These are phyloP conservation scores for Bretschneidera sinensis DNA, from an alignment of 345 rosid genomes.

Conservation along the genomic window DNA sequence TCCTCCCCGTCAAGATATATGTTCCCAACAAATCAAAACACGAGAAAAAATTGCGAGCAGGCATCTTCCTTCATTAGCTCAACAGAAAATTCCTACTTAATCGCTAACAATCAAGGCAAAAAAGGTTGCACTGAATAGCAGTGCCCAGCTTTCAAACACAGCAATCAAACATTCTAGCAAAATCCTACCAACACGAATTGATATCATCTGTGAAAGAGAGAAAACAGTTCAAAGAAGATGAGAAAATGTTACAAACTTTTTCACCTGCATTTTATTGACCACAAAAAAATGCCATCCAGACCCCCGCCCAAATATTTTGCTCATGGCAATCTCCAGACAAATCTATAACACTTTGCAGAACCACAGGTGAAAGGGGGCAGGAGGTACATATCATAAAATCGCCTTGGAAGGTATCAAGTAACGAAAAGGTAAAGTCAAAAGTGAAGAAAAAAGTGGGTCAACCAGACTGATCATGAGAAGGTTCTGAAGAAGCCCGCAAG, in stretches of 20 bases:
- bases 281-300: conserved; percentile 32
- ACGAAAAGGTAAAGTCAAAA: not conserved
- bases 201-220: not conserved
- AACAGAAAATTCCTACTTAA: too few relatives aligned
- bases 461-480: conserved; percentile 28
- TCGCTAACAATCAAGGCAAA: too few relatives aligned
- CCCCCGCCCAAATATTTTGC: conserved; percentile 16
- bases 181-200: not conserved
- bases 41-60: too few relatives aligned
- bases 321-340: conserved; percentile 18
- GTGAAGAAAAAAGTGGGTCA: conserved; percentile 10
- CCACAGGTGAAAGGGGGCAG: conserved; percentile 41
- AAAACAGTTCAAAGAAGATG: too few relatives aligned
- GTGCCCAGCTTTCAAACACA: too few relatives aligned
- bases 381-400: conserved; percentile 29
- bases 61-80: too few relatives aligned
- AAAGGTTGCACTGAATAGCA: too few relatives aligned
- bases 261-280: not conserved
- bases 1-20: too few relatives aligned
- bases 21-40: too few relatives aligned
- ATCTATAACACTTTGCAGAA: conserved; percentile 22
- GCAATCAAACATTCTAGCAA: not conserved
- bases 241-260: not conserved
- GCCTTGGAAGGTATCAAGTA: conserved; percentile 14
- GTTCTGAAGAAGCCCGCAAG: conserved; percentile 28